phyloP scores from a whole-genome alignment of 2,329 filamentous ascomycete species.

The Diaporthe vexans region DNA sequence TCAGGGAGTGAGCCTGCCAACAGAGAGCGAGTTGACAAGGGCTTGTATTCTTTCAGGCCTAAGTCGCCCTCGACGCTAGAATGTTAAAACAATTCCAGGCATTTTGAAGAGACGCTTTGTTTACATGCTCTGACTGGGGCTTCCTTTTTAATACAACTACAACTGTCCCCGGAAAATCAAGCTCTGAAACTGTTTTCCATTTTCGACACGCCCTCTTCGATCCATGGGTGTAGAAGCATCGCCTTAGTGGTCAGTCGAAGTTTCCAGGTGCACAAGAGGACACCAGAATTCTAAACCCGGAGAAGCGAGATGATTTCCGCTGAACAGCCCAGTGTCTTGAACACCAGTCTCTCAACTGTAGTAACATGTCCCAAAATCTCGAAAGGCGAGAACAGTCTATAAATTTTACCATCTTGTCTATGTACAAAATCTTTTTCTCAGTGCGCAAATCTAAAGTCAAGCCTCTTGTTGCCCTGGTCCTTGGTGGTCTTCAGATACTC shows the following conservation, averaged over 20 bases:
- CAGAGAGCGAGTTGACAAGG: neutral
- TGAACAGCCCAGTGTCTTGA: neutral
- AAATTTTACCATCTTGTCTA: neutral
- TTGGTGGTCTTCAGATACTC: slow-evolving; percentile 56
- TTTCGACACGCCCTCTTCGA: neutral
- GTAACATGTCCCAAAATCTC: neutral
- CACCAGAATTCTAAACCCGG: too few relatives aligned
- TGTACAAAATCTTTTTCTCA: slow-evolving; percentile 35
- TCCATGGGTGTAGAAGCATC: too few relatives aligned
- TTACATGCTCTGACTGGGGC: too few relatives aligned
- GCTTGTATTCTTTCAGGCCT: too few relatives aligned
- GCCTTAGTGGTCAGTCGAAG: too few relatives aligned
- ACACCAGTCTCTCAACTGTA: neutral
- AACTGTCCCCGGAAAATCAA: too few relatives aligned
- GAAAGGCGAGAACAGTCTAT: neutral
- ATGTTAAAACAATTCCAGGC: too few relatives aligned
- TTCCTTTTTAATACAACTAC: neutral
- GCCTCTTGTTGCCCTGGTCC: slow-evolving; percentile 58
- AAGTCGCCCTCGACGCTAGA: too few relatives aligned
- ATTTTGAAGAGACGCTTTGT: too few relatives aligned
- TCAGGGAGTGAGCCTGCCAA: too few relatives aligned
- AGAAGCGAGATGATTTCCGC: neutral
- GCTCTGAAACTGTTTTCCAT: neutral
- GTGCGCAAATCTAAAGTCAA: slow-evolving; percentile 51
- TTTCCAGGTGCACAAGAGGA: too few relatives aligned